These are phyloP conservation scores for Dichotomopilus funicola DNA, from an alignment of 2,329 filamentous ascomycete species.

Conservation along the genomic window DNA sequence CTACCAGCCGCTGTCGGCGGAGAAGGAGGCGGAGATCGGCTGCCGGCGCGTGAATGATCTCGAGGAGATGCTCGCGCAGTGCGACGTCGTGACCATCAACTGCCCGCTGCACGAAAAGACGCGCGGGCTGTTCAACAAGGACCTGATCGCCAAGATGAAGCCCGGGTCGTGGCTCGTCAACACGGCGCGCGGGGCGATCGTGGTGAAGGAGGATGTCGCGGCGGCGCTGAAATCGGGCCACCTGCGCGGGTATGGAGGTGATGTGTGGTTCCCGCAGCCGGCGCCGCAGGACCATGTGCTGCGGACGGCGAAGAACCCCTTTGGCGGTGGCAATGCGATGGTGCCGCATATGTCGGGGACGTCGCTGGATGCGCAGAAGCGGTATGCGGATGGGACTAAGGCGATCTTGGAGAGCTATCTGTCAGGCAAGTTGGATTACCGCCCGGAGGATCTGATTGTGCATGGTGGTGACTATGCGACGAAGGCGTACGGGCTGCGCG, in stretches of 20 bases:
- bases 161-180: constrained; percentile 95
- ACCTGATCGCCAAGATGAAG: constrained; percentile 99
- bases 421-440: constrained; percentile 79
- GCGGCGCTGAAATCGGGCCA: constrained; percentile 87
- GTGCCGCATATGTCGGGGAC: constrained; percentile 98
- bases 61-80: constrained; percentile 90
- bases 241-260: constrained; percentile 80
- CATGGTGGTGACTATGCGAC: constrained; percentile 87
- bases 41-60: constrained; percentile 81
- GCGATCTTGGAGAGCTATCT: constrained; percentile 88
- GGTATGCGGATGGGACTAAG: constrained; percentile 85
- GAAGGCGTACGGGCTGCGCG: constrained; percentile 79
- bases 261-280: constrained; percentile 97
- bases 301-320: constrained; percentile 87
- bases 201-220: constrained; percentile 98
- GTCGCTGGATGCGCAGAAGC: constrained; percentile 93
- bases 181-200: constrained; percentile 96
- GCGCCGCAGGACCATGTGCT: constrained; percentile 89
- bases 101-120: constrained; percentile 99
- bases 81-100: constrained; percentile 98
- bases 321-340: constrained; percentile 97
- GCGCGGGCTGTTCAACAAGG: constrained; percentile 94
- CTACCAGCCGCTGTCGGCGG: constrained; percentile 86
- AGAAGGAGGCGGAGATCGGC: constrained; percentile 92
- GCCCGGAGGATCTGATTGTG: constrained; percentile 84